Evolutionary conservation across 805 yeast species (phyloP), one percentile per base, ranked within the genome.

Genomic region (Komagataella ulmi): DNA sequence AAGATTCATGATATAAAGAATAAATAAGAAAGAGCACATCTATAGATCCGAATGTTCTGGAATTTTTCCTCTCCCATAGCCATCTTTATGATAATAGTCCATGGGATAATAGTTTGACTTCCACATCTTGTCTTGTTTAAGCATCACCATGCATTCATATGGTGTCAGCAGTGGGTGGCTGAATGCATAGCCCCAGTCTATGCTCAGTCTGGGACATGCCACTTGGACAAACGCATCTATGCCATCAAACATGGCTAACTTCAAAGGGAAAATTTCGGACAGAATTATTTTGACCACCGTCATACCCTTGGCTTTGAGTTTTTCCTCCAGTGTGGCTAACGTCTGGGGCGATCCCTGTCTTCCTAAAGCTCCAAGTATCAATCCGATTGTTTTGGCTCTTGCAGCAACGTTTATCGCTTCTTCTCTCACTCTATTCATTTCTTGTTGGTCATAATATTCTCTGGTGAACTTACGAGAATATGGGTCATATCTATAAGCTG

Each of bases 121-220:
- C 79, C 93, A 86, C 66, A 71, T 74, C 44, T 69, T 69, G 60
- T 89, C 97, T 48, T 81, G 75, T 6, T 79, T 84, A 57, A 93
- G 65, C 75, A 89, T 76, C 4, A 90, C 96, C 88, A 87, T 88
- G 0, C 97, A 88, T 63, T 93, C 99, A 63, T 93, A 93, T 0
- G 99, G 99, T 0, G 99, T 91, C 53, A 93, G 68, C 46, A 93
- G 69, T 0, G 99, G 99, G 61, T 85, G 86, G 54, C 81, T 81
- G 62, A 93, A 93, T 0, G 99, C 99, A 65, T 93, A 93, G 0
- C 99, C 99, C 99, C 99, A 93, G 65, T 93, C 99, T 46, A 93
- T 91, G 1, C 96, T 88, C 48, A 93, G 70, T 60, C 99, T 74
- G 0, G 99, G 99, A 64, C 99, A 93, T 0, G 99, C 99, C 2